Percentiles rank a stretch among this genome's conserved stretches.
These are phyloP conservation scores for Verticillium nonalfalfae DNA, from an alignment of 2,329 filamentous ascomycete genomes.

Conservation along the genomic window DNA sequence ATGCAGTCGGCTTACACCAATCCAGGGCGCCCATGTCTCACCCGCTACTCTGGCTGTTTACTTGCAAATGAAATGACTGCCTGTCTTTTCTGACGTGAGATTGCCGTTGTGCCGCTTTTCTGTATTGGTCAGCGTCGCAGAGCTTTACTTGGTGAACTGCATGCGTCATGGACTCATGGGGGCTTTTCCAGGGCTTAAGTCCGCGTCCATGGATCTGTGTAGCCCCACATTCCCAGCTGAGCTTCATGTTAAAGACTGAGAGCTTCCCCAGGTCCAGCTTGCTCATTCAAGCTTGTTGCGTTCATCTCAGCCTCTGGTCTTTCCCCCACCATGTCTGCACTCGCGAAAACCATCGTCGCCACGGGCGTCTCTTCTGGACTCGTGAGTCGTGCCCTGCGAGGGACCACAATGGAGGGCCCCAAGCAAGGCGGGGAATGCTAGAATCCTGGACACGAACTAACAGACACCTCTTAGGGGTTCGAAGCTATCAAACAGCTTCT, in stretches of 20 bases:
- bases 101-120: not conserved
- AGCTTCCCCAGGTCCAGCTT: not conserved
- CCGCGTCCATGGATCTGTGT: not conserved
- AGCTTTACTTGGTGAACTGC: not conserved
- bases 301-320: not conserved
- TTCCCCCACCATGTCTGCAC: conserved; percentile 22
- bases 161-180: not conserved
- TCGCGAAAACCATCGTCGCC: conserved; percentile 42
- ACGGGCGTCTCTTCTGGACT: conserved; percentile 44
- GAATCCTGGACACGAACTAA: not conserved
- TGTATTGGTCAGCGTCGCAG: not conserved
- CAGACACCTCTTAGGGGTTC: conserved; percentile 34
- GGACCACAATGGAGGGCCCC: not conserved
- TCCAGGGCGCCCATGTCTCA: not conserved
- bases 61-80: not conserved
- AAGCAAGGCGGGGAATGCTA: not conserved
- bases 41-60: not conserved
- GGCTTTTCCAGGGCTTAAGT: not conserved
- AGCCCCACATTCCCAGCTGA: not conserved
- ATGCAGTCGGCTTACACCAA: not conserved
- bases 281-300: not conserved
- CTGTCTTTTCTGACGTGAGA: not conserved
- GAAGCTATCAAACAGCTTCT: conserved; percentile 47
- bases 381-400: conserved; percentile 21
- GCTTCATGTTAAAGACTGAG: not conserved